phyloP scores from a whole-genome alignment of 768 basidiomycete genomes.

The Leccinum uliginosum region DNA sequence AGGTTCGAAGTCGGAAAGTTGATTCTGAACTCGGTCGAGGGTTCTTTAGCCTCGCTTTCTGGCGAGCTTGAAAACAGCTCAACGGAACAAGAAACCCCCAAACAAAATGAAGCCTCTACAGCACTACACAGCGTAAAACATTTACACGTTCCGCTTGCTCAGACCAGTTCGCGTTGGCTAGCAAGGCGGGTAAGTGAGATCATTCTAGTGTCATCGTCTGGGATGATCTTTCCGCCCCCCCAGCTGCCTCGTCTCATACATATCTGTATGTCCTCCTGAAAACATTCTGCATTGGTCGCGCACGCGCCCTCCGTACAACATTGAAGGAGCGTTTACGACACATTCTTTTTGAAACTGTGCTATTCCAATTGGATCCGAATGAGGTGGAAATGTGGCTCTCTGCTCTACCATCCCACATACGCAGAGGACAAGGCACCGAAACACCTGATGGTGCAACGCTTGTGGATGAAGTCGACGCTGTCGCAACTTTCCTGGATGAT shows the following conservation, averaged over 20 bases:
- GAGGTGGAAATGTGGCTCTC: slow-evolving; percentile 76
- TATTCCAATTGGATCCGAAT: slow-evolving; percentile 73
- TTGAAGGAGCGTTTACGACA: slow-evolving; percentile 53
- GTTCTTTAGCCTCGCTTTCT: slow-evolving; percentile 21
- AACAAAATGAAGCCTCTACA: slow-evolving; percentile 11
- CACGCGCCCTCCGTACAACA: slow-evolving; percentile 50
- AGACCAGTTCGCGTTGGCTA: slow-evolving; percentile 75
- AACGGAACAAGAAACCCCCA: slow-evolving; percentile 13
- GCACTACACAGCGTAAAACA: slow-evolving; percentile 56
- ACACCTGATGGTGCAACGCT: slow-evolving; percentile 51
- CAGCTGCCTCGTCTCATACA: slow-evolving; percentile 50
- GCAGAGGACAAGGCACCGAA: slow-evolving; percentile 33
- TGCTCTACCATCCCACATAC: slow-evolving; percentile 46
- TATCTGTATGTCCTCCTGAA: slow-evolving; percentile 71
- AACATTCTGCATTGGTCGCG: slow-evolving; percentile 48
- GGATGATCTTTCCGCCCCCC: background rate
- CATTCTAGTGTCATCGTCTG: background rate
- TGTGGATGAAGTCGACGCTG: slow-evolving; percentile 51
- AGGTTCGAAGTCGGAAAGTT: slow-evolving; percentile 86
- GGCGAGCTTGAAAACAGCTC: background rate
- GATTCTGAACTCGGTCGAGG: slow-evolving; percentile 44
- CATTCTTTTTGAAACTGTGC: slow-evolving; percentile 63
- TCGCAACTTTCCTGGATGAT: slow-evolving; percentile 76
- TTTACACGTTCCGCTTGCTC: slow-evolving; percentile 77
- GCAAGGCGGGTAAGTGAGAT: slow-evolving; percentile 56